Evolutionary conservation across 768 basidiomycete genomes (phyloP).

Genomic region (Dioszegia crocea): DNA sequence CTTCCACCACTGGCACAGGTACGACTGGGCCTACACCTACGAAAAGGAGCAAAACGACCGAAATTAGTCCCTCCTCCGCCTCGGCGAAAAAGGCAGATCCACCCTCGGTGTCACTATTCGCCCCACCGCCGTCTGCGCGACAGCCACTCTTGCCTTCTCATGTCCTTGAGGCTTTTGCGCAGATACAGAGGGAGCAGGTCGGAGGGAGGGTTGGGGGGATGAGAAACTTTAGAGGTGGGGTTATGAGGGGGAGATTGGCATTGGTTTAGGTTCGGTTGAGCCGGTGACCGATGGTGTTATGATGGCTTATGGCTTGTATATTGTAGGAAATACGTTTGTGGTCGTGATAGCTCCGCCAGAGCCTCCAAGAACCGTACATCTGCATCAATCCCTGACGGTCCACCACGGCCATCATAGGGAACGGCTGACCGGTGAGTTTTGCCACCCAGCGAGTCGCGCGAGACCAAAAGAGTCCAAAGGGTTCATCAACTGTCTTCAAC

Average conservation of each 20-base stretch:
- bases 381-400: too few relatives aligned
- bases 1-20: conserved; percentile 33
- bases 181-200: conserved; percentile 83
- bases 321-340: too few relatives aligned
- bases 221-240: conserved; percentile 82
- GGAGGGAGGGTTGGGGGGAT: conserved; percentile 78
- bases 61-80: not conserved
- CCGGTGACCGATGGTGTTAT: too few relatives aligned
- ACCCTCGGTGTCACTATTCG: conserved; percentile 65
- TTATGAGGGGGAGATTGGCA: conserved; percentile 50
- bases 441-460: too few relatives aligned
- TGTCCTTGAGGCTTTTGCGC: conserved; percentile 82
- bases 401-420: too few relatives aligned
- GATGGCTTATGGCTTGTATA: too few relatives aligned
- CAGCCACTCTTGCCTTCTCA: conserved; percentile 76
- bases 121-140: conserved; percentile 74
- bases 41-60: not conserved
- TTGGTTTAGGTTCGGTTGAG: conserved; percentile 18
- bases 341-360: too few relatives aligned
- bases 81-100: conserved; percentile 36
- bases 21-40: not conserved
- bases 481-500: too few relatives aligned
- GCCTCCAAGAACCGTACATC: too few relatives aligned
- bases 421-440: too few relatives aligned
- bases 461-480: too few relatives aligned